Evolutionary conservation across 108 stramenopile genomes (phyloP).

Genomic region (Seminavis robusta): DNA sequence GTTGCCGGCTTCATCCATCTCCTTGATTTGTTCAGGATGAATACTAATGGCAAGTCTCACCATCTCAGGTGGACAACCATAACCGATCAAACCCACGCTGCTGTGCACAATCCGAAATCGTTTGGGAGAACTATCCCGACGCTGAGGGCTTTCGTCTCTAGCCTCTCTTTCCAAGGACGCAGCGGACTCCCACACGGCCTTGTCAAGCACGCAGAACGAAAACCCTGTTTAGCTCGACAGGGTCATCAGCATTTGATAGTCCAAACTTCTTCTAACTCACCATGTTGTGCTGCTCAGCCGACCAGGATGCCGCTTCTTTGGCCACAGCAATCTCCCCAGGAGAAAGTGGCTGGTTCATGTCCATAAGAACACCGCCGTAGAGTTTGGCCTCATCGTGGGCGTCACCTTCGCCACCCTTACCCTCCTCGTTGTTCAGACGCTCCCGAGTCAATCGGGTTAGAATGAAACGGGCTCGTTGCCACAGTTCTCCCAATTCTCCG

Average conservation of each 20-base stretch:
- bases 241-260: neutral
- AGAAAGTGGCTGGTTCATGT: neutral
- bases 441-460: constrained; percentile 13
- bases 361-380: too few relatives aligned
- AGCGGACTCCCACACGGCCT: neutral
- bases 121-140: neutral
- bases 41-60: constrained; percentile 39
- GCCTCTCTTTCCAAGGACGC: neutral
- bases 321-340: constrained; percentile 2
- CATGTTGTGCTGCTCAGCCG: neutral
- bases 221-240: neutral
- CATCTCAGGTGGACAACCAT: constrained; percentile 49
- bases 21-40: constrained; percentile 49
- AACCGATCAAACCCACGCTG: constrained; percentile 42
- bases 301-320: constrained; percentile 4
- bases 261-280: neutral
- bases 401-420: neutral
- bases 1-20: constrained; percentile 56
- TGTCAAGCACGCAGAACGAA: neutral
- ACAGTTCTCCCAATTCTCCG: constrained; percentile 36
- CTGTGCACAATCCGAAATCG: constrained; percentile 52
- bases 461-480: constrained; percentile 38
- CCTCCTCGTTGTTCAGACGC: too few relatives aligned
- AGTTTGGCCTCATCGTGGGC: neutral
- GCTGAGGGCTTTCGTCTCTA: neutral